These are phyloP conservation scores for Jaminaea rosea DNA, from an alignment of 1,284 basidiomycete species.

Conservation along the genomic window DNA sequence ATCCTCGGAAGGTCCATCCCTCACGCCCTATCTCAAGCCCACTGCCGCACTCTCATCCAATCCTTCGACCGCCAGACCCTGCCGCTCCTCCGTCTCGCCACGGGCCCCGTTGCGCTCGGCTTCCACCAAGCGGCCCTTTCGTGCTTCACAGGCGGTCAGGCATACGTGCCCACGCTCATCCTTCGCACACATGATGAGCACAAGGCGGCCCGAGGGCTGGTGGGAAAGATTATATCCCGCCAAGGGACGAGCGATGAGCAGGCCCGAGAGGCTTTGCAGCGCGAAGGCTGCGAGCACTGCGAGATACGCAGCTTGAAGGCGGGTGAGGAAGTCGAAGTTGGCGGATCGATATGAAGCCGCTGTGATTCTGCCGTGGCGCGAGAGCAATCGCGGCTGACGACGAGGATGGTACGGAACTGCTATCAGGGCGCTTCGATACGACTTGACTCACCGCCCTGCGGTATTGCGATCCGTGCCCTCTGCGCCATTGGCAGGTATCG, in stretches of 20 bases:
- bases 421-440: too few species aligned
- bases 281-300: too few species aligned
- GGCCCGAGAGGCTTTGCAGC: too few species aligned
- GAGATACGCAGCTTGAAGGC: too few species aligned
- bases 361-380: too few species aligned
- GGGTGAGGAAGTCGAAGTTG: too few species aligned
- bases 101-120: conserved; percentile 8
- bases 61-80: conserved; percentile 4
- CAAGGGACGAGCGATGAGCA: conserved; percentile 18
- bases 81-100: conserved; percentile 1
- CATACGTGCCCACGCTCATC: conserved; percentile 2
- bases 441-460: too few species aligned
- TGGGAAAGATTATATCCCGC: neutral
- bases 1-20: conserved; percentile 2
- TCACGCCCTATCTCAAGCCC: neutral
- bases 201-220: conserved; percentile 5
- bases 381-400: too few species aligned
- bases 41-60: conserved; percentile 2
- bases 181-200: conserved; percentile 10
- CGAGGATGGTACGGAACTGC: too few species aligned
- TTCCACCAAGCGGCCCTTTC: neutral
- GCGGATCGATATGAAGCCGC: too few species aligned
- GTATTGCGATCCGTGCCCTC: too few species aligned
- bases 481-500: too few species aligned
- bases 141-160: neutral